phyloP scores from a whole-genome alignment of 1,284 basidiomycete species.

The Amylostereum areolatum region DNA sequence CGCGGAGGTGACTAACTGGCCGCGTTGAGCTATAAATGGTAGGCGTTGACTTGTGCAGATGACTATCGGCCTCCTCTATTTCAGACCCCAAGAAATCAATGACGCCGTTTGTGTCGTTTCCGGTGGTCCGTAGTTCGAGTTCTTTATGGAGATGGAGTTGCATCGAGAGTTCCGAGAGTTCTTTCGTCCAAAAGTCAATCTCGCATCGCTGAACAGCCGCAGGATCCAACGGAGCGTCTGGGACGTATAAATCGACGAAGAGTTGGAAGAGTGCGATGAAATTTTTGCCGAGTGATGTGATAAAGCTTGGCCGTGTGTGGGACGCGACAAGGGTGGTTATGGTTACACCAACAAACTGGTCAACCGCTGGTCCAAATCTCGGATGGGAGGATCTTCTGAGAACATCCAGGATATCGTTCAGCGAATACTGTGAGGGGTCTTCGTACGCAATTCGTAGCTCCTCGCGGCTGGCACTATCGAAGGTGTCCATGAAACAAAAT shows the following conservation, averaged over 20 bases:
- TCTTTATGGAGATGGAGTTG: constrained; percentile 54
- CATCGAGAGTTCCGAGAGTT: constrained; percentile 38
- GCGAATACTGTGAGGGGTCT: constrained; percentile 1
- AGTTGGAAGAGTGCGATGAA: constrained; percentile 65
- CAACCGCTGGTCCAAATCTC: constrained; percentile 8
- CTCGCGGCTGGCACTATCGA: constrained; percentile 19
- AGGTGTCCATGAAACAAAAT: constrained; percentile 37
- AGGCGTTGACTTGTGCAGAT: constrained; percentile 13
- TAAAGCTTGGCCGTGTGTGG: neutral
- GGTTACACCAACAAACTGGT: constrained; percentile 6
- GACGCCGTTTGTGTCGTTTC: constrained; percentile 49
- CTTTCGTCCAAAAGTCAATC: constrained; percentile 42
- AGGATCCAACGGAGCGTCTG: constrained; percentile 86
- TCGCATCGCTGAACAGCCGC: constrained; percentile 61
- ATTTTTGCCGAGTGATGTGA: constrained; percentile 37
- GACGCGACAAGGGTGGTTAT: constrained; percentile 4
- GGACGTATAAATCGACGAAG: constrained; percentile 74
- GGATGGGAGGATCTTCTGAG: constrained; percentile 3
- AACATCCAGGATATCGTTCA: neutral
- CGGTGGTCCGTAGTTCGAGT: constrained; percentile 59
- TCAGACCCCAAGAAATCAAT: constrained; percentile 37
- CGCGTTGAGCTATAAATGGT: constrained; percentile 26
- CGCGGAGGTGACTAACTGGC: constrained; percentile 60
- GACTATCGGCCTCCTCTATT: constrained; percentile 25
- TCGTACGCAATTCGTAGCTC: neutral